Conservation (phyloP, 495 filamentous ascomycete genomes). For the Mycothermus thermophilus region DNA sequence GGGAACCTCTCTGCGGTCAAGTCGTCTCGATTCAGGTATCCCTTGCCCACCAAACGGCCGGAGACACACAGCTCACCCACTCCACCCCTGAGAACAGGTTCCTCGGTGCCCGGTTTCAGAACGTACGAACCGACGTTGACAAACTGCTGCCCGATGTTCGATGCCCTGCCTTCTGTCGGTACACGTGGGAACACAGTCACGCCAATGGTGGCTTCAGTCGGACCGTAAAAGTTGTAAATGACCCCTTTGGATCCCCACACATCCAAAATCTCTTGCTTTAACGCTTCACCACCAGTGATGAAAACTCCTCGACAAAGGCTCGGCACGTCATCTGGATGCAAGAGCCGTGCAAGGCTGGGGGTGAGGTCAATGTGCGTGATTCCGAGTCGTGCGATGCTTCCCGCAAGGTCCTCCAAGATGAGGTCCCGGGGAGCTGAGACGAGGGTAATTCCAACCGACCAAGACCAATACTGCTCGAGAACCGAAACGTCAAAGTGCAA, state of each 20-base stretch:
- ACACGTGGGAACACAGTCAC: conserved; percentile 67
- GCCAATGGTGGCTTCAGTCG: conserved; percentile 84
- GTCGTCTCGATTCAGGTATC: conserved; percentile 67
- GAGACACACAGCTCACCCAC: conserved; percentile 81
- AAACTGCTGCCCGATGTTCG: conserved; percentile 77
- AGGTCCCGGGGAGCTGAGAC: conserved; percentile 64
- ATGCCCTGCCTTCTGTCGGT: conserved; percentile 52
- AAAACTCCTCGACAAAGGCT: conserved; percentile 55
- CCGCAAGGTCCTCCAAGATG: conserved; percentile 61
- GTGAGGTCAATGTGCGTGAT: conserved; percentile 85
- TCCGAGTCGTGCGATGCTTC: conserved; percentile 48
- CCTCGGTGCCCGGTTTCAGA: conserved; percentile 51
- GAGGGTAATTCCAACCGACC: conserved; percentile 70
- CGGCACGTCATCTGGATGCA: conserved; percentile 55
- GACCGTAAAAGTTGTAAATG: conserved; percentile 71
- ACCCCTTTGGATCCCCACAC: conserved; percentile 48
- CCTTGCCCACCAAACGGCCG: conserved; percentile 73
- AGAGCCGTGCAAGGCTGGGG: conserved; percentile 46
- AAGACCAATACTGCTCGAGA: conserved; percentile 79
- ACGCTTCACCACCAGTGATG: conserved; percentile 59
- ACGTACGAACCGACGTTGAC: conserved; percentile 73
- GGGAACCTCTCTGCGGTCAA: conserved; percentile 53
- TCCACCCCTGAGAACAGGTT: conserved; percentile 59
- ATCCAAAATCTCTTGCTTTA: conserved; percentile 60
- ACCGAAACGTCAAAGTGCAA: conserved; percentile 85